Percentiles rank a stretch among this genome's conserved stretches.
Evolutionary conservation across 163 green algal genomes (phyloP).

Genomic region (Scenedesmus sp.): DNA sequence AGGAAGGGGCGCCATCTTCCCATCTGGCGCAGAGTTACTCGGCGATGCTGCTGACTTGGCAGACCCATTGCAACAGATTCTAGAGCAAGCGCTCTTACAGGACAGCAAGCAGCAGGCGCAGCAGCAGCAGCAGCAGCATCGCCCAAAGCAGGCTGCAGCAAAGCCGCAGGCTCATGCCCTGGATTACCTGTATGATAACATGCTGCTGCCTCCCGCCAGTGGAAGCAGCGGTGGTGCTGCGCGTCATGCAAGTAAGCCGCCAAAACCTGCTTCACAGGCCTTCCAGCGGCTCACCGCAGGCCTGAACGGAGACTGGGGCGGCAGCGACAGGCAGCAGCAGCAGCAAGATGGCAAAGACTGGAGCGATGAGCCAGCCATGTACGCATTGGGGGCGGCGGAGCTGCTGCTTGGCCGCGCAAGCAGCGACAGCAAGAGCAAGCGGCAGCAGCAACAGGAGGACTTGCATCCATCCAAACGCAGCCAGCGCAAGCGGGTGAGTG

Average conservation of each 20-base stretch:
- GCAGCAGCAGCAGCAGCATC: constrained; percentile 26
- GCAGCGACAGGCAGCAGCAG: constrained; percentile 27
- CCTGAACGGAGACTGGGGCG: constrained; percentile 5
- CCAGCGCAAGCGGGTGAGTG: constrained; percentile 30
- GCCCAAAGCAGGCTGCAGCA: neutral
- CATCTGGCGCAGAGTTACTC: constrained; percentile 30
- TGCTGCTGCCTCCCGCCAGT: neutral
- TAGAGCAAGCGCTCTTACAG: constrained; percentile 1
- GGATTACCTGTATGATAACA: constrained; percentile 27
- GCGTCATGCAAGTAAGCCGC: neutral
- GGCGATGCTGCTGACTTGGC: neutral
- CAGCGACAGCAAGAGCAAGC: neutral
- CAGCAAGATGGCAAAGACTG: constrained; percentile 10
- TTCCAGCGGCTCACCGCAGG: neutral
- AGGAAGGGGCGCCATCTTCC: constrained; percentile 39
- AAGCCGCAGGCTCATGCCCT: neutral
- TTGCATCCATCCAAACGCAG: constrained; percentile 3
- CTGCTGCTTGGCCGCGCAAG: neutral
- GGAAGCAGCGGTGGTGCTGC: neutral
- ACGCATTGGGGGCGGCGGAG: neutral
- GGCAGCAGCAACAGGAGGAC: constrained; percentile 5
- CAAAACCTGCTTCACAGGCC: constrained; percentile 20
- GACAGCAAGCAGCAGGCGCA: neutral
- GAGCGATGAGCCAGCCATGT: neutral
- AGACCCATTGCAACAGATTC: constrained; percentile 27